Base-by-base conservation (phyloP, 768 basidiomycete species). In the Gloeostereum incarnatum region DNA sequence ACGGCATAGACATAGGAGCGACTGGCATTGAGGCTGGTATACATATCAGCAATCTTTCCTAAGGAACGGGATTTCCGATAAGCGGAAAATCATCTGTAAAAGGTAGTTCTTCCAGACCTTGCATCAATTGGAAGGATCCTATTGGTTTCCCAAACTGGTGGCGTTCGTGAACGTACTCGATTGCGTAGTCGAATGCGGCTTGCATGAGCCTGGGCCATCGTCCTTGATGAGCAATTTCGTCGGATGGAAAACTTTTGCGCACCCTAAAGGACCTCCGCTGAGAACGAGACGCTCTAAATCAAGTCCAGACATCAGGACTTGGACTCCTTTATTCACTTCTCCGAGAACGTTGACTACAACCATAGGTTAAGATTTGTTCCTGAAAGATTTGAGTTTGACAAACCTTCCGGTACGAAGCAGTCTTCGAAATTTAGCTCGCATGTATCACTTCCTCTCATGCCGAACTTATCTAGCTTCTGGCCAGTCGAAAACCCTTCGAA, bases 361-460 rank as follows among this genome's bases (percentile, higher is more conserved):
- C 10, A n/a, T 33, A 38, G 43, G 19, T 43, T 20, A 40, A 11
- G 36, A n/a, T n/a, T n/a, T n/a, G n/a, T n/a, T n/a, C n/a, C n/a
- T n/a, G n/a, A n/a, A n/a, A n/a, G n/a, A n/a, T n/a, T n/a, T n/a
- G n/a, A n/a, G n/a, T n/a, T n/a, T n/a, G n/a, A n/a, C 65, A 35
- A 39, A 90, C 90, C 86, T 53, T 86, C 78, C 1, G 93, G 90
- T 3, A 97, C 84, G 48, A 82, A 73, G 48, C 90, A 93, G 48
- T 89, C 72, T 47, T 94, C 88, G 42, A 97, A 96, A 14, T 93
- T 78, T 17, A 96, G 63, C 54, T 97, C 93, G 46, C 89, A 90
- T 2, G 93, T 97, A 49, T 96, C 91, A 43, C 86, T 89, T 26
- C 93, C 93, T 49, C 93, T 67, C 93, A 97, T 97, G 1, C 93